Evolutionary conservation across 1,284 basidiomycete genomes (phyloP), one percentile per base, ranked within the genome.

Genomic region (Xanthoconium separans): DNA sequence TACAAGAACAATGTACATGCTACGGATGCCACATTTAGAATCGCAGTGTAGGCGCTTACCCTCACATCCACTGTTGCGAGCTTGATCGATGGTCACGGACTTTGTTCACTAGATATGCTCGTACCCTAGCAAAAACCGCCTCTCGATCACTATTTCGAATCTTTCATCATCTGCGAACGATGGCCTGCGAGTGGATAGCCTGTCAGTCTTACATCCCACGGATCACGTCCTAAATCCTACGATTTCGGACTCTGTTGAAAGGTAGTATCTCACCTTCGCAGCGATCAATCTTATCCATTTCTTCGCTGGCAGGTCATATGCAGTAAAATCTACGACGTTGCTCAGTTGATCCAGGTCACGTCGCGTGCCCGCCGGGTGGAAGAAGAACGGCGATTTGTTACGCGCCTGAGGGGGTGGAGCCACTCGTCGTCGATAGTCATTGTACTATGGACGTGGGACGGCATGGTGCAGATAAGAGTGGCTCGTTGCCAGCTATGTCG

Each of bases 81-180:
- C 18, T 37, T 44, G 18, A 7, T 36, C 13, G 36, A 50, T 27
- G 16, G 51, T 44, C 45, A 34, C 34, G 12, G 20, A 2, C 30
- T 20, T 47, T 2, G 61, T 61, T 44, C 59, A 51, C 39, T 18
- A 16, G 49, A 61, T 63, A 12, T 51, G 34, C 31, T 45, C 49
- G 31, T 55, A 63, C 29, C 56, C 4, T 12, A 59, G 33, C 47
- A 61, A 37, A 37, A 50, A 59, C 12, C 47, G 47, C 36, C 44
- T 59, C 45, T 53, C 42, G 30, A 61, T 10, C 0, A 33, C 1
- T 24, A 64, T 33, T 36, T 64, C 47, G 27, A 50, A 52, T 20
- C 1, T 4, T 20, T 58, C 50, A 10, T 51, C n/a, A 8, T 44
- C 24, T 16, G 42, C 6, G 2, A 61, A 46, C 15, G 44, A 50